These are phyloP conservation scores for Hericium alpestre DNA, from an alignment of 768 basidiomycete genomes.

Conservation along the genomic window DNA sequence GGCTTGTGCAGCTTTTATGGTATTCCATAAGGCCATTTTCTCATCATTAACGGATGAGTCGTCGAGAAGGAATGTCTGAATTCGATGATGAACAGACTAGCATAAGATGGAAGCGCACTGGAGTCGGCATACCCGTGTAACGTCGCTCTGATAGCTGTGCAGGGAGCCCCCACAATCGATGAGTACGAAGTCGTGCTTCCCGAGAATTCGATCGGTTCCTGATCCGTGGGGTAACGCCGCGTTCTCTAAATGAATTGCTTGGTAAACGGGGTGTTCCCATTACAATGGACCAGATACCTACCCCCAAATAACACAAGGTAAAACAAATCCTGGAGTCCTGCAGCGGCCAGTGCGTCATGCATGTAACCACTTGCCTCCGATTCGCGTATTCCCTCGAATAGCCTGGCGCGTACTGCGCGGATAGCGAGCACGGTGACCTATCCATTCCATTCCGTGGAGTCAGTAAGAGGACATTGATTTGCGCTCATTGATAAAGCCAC, in stretches of 20 bases:
- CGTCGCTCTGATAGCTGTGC: conserved; percentile 68
- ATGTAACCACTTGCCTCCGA: conserved; percentile 58
- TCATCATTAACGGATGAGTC: conserved; percentile 38
- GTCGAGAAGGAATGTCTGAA: conserved; percentile 55
- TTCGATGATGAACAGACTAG: not conserved
- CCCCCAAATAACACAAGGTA: conserved; percentile 74
- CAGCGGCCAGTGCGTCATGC: conserved; percentile 37
- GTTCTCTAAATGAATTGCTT: conserved; percentile 41
- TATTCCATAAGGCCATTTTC: conserved; percentile 44
- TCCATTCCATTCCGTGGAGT: too few relatives aligned
- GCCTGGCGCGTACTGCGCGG: conserved; percentile 45
- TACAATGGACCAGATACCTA: conserved; percentile 20
- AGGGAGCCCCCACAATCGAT: conserved; percentile 67
- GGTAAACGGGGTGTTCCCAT: not conserved
- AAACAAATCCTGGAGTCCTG: conserved; percentile 48
- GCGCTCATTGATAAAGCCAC: conserved; percentile 23
- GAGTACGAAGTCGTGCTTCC: conserved; percentile 51
- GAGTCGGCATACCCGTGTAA: conserved; percentile 51
- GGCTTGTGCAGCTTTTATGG: conserved; percentile 54
- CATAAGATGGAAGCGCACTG: conserved; percentile 3
- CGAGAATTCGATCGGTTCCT: conserved; percentile 56
- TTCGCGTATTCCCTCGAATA: conserved; percentile 68
- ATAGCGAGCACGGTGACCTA: conserved; percentile 75
- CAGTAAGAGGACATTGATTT: not conserved
- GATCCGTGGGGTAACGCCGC: conserved; percentile 80